Evolutionary conservation across 208 protist genomes (phyloP), one percentile per base, ranked within the genome.

Genomic region (Wallacemonas sp.): DNA sequence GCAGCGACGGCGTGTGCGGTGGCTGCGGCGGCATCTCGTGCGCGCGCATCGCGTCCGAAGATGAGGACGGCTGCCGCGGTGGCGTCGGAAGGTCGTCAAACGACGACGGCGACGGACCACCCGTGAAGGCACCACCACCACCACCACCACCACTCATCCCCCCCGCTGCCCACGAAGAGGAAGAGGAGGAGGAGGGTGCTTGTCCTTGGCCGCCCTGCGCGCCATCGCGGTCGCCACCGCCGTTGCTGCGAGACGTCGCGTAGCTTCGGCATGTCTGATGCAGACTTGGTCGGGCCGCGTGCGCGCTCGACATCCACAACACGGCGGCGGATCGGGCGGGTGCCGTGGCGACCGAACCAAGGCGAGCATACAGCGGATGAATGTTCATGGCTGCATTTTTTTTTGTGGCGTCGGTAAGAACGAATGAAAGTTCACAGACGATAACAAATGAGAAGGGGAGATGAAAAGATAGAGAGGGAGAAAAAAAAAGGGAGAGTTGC

Each of bases 1-100:
- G 85, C 3, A 81, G 67, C 16, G 83, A 77, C 22, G 85, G 65
- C 0, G 64, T 26, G 70, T 74, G 38, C 8, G 52, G 2, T 22
- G 7, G 16, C 20, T 55, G 20, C 48, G 48, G 7, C 12, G 5
- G 12, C 18, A 18, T 7, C 11, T 5, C 44, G 38, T 49, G 20
- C 57, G n/a, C n/a, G n/a, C n/a, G n/a, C 18, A 23, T 4, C 22
- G 50, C 29, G 1, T 44, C 2, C 28, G 45, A 33, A 39, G 46
- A 68, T 48, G 45, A 55, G 33, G 10, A n/a, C 14, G 28, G 23
- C 3, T 48, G 48, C 7, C 52, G 52, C 3, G 52, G 52, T 59
- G 52, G 52, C 4, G 52, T 59, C 12, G 52, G 52, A 5, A 59
- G 52, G 4, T 25, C 29, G 10, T 33, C 52, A n/a, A 44, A 59